Evolutionary conservation across 106 monocot genomes (phyloP), one percentile per base, ranked within the genome.

Genomic region (Agapanthus africanus): DNA sequence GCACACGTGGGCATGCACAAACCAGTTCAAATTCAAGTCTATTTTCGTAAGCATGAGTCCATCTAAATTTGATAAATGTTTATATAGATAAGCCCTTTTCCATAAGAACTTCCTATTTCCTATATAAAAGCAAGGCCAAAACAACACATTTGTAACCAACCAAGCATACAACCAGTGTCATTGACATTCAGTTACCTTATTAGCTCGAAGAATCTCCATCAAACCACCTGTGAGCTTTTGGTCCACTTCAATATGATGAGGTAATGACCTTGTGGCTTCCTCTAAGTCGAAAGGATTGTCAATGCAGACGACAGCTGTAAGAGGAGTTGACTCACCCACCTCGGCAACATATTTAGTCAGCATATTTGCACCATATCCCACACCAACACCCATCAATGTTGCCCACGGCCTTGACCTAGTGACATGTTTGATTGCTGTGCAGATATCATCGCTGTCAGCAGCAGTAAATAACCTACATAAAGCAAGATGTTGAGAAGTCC

Each of bases 401-500:
- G 87, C 78, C 97, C 89, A 85, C 35, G 97, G 90, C 66, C 97
- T 79, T 37, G 71, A 34, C 38, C 46, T 73, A 60, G 74, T 92
- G 38, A 99, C 37, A 70, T 83, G 92, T 25, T 75, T 78, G 40
- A 99, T 49, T 68, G 79, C 89, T 74, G 87, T 87, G 75, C 63
- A 69, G 71, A 99, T 67, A 90, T 93, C 97, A 74, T 99, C 97
- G 71, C 97, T 99, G 72, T 99, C 97, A 80, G 92, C 92, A 74
- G 92, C 89, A 70, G 97, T 92, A 87, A 99, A 99, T 80, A 99
- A 85, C 92, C 97, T 99, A 79, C 82, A 90, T 74, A 79, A 71
- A 88, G 50, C 69, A 68, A 66, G n/a, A n/a, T n/a, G n/a, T n/a
- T n/a, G n/a, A n/a, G n/a, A n/a, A n/a, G n/a, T n/a, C n/a, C n/a